Evolutionary conservation across 164 flowering plant species (phyloP).

Genomic region (Magnolia sinica): DNA sequence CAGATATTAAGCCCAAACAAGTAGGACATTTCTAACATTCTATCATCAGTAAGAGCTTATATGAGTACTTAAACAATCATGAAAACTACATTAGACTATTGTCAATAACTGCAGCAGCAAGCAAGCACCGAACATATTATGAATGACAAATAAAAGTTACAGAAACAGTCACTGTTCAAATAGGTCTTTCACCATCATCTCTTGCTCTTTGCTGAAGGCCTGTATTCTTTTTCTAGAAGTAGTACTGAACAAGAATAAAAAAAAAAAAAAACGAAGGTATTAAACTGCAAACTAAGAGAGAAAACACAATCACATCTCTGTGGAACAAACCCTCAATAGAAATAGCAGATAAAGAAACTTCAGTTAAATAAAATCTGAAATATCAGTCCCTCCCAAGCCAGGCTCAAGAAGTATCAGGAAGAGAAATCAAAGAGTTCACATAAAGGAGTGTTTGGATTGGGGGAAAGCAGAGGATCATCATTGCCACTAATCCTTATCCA

Average conservation of each 20-base stretch:
- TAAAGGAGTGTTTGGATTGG: too few species aligned
- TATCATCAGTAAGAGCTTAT: background rate
- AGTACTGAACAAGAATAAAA: conserved; percentile 25
- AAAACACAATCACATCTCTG: background rate
- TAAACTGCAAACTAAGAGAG: background rate
- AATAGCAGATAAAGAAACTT: background rate
- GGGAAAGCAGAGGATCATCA: too few species aligned
- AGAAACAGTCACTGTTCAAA: conserved; percentile 71
- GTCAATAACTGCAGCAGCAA: background rate
- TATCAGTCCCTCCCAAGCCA: background rate
- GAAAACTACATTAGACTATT: background rate
- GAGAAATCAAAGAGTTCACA: background rate
- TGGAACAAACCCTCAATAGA: background rate
- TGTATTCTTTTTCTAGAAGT: conserved; percentile 55
- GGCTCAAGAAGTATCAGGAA: background rate
- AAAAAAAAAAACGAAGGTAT: background rate
- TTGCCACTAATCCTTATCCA: too few species aligned
- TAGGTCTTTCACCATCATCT: conserved; percentile 49
- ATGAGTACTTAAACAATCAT: too few species aligned
- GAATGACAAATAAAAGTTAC: background rate
- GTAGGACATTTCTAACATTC: background rate
- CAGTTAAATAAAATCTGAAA: background rate
- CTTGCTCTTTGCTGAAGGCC: conserved; percentile 70
- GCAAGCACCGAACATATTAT: background rate
- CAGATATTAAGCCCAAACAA: background rate